phyloP scores from a whole-genome alignment of 1,139 yeast species.

The Pneumocystis canis region DNA sequence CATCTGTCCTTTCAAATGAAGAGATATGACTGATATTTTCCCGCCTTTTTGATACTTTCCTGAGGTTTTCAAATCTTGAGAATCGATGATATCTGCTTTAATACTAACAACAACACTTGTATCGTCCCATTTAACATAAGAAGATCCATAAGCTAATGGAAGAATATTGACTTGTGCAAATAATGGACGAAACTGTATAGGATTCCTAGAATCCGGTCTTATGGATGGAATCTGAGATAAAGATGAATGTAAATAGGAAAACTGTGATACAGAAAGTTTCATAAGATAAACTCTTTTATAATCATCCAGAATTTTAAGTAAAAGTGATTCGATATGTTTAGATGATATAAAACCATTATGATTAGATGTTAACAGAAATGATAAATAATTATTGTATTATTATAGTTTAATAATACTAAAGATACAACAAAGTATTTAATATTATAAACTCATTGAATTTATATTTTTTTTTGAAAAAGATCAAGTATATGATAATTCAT shows the following conservation, averaged over 20 bases:
- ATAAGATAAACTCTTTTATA: neutral
- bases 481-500: no score
- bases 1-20: neutral
- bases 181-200: slow-evolving; percentile 1
- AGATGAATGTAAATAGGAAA: neutral
- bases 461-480: no score
- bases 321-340: neutral
- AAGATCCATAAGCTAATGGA: slow-evolving; percentile 1
- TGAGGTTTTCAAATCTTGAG: neutral
- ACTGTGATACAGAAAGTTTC: neutral
- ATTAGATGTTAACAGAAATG: no score
- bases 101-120: neutral
- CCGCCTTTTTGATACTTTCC: neutral
- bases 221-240: neutral
- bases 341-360: no score
- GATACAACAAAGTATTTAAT: no score
- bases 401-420: no score
- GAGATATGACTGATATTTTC: neutral
- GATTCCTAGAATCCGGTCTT: neutral
- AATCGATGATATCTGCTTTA: neutral
- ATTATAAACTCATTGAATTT: no score
- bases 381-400: no score
- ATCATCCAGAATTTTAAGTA: neutral
- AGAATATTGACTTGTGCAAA: neutral
- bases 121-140: neutral